Percentiles rank a stretch among this genome's conserved stretches.
These are phyloP conservation scores for Geranomyces michiganensis DNA, from an alignment of 192 early-diverging fungal species.

Conservation along the genomic window DNA sequence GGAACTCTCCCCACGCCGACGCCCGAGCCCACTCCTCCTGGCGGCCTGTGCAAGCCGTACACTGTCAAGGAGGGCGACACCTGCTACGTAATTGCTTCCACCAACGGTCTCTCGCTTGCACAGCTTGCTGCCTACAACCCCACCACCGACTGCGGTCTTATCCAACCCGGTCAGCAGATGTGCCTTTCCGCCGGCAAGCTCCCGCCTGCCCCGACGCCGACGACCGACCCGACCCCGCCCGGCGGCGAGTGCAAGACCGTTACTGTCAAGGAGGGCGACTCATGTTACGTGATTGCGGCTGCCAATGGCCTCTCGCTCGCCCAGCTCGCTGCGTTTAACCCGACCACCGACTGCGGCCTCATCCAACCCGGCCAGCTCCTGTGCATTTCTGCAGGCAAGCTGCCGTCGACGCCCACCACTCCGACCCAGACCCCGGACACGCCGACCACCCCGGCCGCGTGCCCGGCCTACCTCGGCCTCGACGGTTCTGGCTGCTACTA, in stretches of 20 bases:
- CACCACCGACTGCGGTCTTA: conserved; percentile 11
- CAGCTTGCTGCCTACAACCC: conserved; percentile 15
- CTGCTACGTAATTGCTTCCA: conserved; percentile 12
- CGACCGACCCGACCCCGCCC: neutral
- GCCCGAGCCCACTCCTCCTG: neutral
- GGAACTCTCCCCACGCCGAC: conserved; percentile 8
- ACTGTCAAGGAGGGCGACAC: conserved; percentile 12
- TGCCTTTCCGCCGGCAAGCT: conserved; percentile 21
- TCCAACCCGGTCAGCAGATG: conserved; percentile 16
- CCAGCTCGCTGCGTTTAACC: neutral
- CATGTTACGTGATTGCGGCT: neutral
- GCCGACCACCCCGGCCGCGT: too few species aligned
- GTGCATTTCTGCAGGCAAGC: conserved; percentile 18
- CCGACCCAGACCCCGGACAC: neutral
- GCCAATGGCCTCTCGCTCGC: neutral
- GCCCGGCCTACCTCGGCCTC: too few species aligned
- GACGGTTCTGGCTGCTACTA: too few species aligned
- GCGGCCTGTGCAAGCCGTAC: conserved; percentile 15
- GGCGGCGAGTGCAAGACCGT: conserved; percentile 1
- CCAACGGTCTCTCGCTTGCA: neutral
- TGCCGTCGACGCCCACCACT: neutral
- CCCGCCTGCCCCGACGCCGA: conserved; percentile 8
- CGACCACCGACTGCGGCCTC: conserved; percentile 12
- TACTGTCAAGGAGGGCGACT: conserved; percentile 1
- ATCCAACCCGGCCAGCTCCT: conserved; percentile 16